phyloP scores from a whole-genome alignment of 306 rosid genomes.

The Cucurbita pepo region DNA sequence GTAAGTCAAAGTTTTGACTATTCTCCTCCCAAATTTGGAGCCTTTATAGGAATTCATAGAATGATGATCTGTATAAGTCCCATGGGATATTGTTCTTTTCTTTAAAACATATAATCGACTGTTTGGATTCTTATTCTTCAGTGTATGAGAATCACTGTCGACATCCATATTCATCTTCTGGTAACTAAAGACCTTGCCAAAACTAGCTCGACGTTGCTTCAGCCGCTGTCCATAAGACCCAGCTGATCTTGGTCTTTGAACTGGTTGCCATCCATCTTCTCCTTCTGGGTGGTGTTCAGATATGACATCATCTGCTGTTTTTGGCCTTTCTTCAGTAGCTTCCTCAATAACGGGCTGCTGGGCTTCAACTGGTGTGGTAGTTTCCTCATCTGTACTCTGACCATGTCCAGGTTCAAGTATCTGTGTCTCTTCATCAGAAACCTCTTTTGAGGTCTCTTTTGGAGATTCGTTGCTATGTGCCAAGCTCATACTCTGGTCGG shows the following conservation, averaged over 20 bases:
- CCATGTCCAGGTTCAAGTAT: conserved; percentile 23
- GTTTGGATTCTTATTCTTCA: conserved; percentile 37
- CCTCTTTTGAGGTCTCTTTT: conserved; percentile 56
- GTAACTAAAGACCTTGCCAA: conserved; percentile 57
- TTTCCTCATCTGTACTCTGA: conserved; percentile 40
- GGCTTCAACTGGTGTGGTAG: conserved; percentile 23
- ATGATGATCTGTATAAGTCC: conserved; percentile 47
- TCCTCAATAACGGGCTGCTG: conserved; percentile 32
- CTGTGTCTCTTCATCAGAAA: conserved; percentile 53
- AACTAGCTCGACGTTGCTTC: conserved; percentile 73
- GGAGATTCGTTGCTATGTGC: conserved; percentile 58
- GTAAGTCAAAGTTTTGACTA: conserved; percentile 57
- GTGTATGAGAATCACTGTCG: conserved; percentile 32
- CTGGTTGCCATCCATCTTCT: conserved; percentile 94
- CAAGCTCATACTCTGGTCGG: conserved; percentile 28
- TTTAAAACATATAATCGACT: conserved; percentile 52
- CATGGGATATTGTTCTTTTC: conserved; percentile 64
- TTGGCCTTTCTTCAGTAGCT: conserved; percentile 31
- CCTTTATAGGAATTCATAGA: conserved; percentile 46
- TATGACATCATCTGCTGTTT: conserved; percentile 19
- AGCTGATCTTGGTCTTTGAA: conserved; percentile 87
- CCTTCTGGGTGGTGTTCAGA: conserved; percentile 66
- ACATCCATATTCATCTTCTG: conserved; percentile 64
- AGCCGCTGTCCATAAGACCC: conserved; percentile 56
- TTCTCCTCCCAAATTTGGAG: conserved; percentile 67